Evolutionary conservation across 129 eudicot species (phyloP), one percentile per base, ranked within the genome.

Genomic region (Dittrichia graveolens): DNA sequence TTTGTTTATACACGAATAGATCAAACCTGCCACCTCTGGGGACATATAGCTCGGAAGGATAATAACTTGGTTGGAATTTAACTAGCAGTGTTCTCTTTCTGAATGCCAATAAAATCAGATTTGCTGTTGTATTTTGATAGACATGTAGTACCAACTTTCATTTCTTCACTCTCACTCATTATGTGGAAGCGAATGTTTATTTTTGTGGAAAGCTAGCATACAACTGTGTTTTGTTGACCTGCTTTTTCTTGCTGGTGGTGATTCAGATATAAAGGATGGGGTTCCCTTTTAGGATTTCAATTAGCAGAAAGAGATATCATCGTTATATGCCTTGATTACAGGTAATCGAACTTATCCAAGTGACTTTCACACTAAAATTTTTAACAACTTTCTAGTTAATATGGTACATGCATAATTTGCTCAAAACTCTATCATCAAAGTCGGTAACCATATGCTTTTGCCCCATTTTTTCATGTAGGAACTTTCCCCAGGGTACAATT

Each of bases 211-310:
- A 13, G 42, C 12, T 66, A 11, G 57, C 37, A 37, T 69, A 38
- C 37, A 67, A 76, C 67, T 45, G 50, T 44, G 3, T 60, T 75
- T 56, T 45, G 31, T 75, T 76, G 35, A 37, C 44, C 7, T 18
- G 15, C 37, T 44, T 46, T 13, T 47, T 60, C 59, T 39, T 68
- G 35, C 7, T 69, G 24, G 24, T 41, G 64, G 11, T 68, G 66
- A 58, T 89, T 77, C 71, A 94, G 99, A 80, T 88, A 95, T 69
- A 95, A 91, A 83, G 99, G 96, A 77, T 90, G 99, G 99, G 99
- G 99, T 74, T 83, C 99, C 48, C 84, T 95, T 44, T 86, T 95
- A 35, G 99, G 99, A 58, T 76, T 76, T 75, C 99, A 95, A 9
- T 85, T 95, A 75, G 91, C 96, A 39, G 94, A 95, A 83, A 83